Base-by-base conservation (phyloP, 192 early-diverging fungal species). In the Bifiguratus adelaidae region DNA sequence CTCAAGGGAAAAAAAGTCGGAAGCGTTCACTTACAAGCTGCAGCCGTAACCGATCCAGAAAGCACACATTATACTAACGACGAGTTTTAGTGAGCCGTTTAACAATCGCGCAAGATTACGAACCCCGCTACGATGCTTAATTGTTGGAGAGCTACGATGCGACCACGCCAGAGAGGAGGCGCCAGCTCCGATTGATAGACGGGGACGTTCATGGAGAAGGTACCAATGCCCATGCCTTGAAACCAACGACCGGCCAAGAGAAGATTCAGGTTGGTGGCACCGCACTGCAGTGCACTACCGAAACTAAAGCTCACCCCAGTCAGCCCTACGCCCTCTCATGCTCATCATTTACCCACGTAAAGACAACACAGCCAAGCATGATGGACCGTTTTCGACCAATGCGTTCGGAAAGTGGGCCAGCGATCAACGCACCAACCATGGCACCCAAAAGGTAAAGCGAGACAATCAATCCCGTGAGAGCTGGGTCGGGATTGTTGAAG, bases 171-270 rank as follows among this genome's bases (percentile, higher is more conserved):
- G 25, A 62, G 63, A 32, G 63, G 65, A 12, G 70, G 70, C 7
- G 67, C 66, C 47, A 73, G 44, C 53, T 73, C 70, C 12, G 63
- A 61, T 37, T 66, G 60, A 35, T 69, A 73, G 8, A 73, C 53
- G 5, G 70, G 70, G 30, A 72, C 50, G 19, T 73, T 22, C 13
- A 44, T 54, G 30, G 70, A 73, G 8, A 60, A 60, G 1, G 63
- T 61, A 22, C 71, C 71, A 0, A 73, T 67, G 11, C 51, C 71
- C 37, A 73, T n/a, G n/a, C 85, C 85, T 26, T 69, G 68, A 23
- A 88, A 57, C 53, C 78, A 66, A 6, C 85, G 73, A 22, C 81
- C 82, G 23, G 43, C 59, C 19, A 75, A 63, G 29, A 85, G 68
- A 60, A 80, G 56, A 26, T 54, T 69, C 30, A 64, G 53, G 41